Evolutionary conservation across 139 green algal species (phyloP), one percentile per base, ranked within the genome.

Genomic region (Chlorella sp.): DNA sequence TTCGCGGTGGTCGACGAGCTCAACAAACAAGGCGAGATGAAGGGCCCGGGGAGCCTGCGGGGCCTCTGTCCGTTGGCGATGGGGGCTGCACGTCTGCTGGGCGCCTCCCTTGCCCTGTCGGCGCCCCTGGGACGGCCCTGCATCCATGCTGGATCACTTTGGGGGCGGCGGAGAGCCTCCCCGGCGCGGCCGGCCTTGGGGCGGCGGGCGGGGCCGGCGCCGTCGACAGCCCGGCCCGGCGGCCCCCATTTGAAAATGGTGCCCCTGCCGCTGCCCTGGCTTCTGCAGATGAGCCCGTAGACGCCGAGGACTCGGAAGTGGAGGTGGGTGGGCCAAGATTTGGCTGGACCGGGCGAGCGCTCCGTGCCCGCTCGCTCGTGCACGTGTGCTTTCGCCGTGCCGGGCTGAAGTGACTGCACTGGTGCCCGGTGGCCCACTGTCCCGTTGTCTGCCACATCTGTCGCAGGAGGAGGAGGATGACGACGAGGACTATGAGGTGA

Each of bases 11-110:
- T 85, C 17, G 73, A 88, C 60, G 85, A 73, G 36, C 64, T 86
- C 40, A 79, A 89, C 83, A 79, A 87, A 34, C 77, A 87, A 32
- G 84, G 84, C 84, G 69, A 34, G 84, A n/a, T n/a, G n/a, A n/a
- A n/a, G n/a, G n/a, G n/a, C n/a, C n/a, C 24, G 26, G 26, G 16
- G 13, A 24, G 7, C 11, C 11, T 20, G 51, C 9, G 51, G 11
- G 51, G 11, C 2, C 51, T 24, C 51, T 60, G 9, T 24, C 51
- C 51, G 51, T 60, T 60, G 51, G 2, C 51, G 51, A 60, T 60
- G 13, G 24, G 22, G 13, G 7, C 46, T 54, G 46, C 11, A 60
- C 2, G 13, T 20, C 24, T 24, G 51, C 46, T 60, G 51, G 11
- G 51, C 13, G 13, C 13, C 51, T 16, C 14, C 51, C 14, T 11